phyloP scores from a whole-genome alignment of 164 flowering plant genomes.

The Berberis vulgaris region DNA sequence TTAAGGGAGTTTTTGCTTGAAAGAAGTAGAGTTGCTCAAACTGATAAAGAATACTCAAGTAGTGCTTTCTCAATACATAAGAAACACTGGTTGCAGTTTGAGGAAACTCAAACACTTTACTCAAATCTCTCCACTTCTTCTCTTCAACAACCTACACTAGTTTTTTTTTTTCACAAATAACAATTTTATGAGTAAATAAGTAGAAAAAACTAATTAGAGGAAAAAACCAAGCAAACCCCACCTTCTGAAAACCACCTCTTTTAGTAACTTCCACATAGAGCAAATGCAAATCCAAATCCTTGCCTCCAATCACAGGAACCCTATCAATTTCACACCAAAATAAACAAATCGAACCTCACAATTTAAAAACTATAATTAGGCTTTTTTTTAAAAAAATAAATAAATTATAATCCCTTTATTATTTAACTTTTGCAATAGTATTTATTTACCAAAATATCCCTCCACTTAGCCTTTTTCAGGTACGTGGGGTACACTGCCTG shows the following conservation, averaged over 20 bases:
- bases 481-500: too few relatives aligned
- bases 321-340: slow-evolving; percentile 18
- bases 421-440: too few relatives aligned
- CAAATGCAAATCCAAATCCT: slow-evolving; percentile 74
- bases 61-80: slow-evolving; percentile 68
- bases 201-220: neutral
- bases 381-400: too few relatives aligned
- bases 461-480: too few relatives aligned
- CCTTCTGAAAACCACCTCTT: slow-evolving; percentile 85
- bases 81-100: slow-evolving; percentile 88
- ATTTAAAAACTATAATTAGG: neutral
- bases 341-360: neutral
- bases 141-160: slow-evolving; percentile 48
- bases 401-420: too few relatives aligned
- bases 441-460: too few relatives aligned
- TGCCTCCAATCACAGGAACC: slow-evolving; percentile 87
- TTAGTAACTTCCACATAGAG: slow-evolving; percentile 71
- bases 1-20: slow-evolving; percentile 30
- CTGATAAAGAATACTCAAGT: slow-evolving; percentile 48
- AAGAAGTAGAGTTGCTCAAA: slow-evolving; percentile 79
- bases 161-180: too few relatives aligned
- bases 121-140: slow-evolving; percentile 90
- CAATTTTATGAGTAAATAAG: too few relatives aligned
- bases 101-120: slow-evolving; percentile 51
- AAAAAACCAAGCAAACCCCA: slow-evolving; percentile 4